phyloP scores from a whole-genome alignment of 192 early-diverging fungal genomes.

The Rhizophlyctis rosea region DNA sequence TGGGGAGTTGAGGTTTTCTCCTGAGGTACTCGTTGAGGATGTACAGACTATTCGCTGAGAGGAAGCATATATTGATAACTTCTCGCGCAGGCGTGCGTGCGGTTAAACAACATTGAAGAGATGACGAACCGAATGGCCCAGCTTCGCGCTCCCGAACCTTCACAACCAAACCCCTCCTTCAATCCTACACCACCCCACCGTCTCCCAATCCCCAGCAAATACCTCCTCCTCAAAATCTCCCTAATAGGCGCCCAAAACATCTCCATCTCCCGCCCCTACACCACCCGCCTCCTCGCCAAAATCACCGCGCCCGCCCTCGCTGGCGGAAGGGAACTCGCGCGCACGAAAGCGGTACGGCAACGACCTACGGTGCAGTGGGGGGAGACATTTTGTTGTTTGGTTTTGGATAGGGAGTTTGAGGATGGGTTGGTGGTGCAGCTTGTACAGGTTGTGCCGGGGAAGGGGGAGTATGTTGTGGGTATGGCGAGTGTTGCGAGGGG shows the following conservation, averaged over 20 bases:
- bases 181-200: neutral
- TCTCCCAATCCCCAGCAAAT: too few relatives aligned
- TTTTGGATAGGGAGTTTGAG: conserved; percentile 1
- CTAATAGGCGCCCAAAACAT: neutral
- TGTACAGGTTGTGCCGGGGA: neutral
- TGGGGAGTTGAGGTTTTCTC: conserved; percentile 27
- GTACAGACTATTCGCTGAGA: neutral
- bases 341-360: conserved; percentile 17
- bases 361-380: conserved; percentile 15
- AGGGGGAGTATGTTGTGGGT: neutral
- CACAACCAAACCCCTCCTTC: conserved; percentile 17
- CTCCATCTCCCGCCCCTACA: conserved; percentile 21
- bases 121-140: conserved; percentile 22
- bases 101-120: conserved; percentile 33
- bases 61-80: neutral
- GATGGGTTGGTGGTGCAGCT: neutral
- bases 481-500: neutral
- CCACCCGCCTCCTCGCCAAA: conserved; percentile 10
- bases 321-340: conserved; percentile 18
- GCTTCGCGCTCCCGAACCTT: conserved; percentile 10
- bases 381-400: conserved; percentile 3
- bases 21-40: conserved; percentile 4
- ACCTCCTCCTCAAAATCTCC: conserved; percentile 12
- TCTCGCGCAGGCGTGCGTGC: conserved; percentile 30
- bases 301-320: conserved; percentile 1